Base-by-base conservation (phyloP, 257 asterid genomes). In the Jaltomata sinuosa region DNA sequence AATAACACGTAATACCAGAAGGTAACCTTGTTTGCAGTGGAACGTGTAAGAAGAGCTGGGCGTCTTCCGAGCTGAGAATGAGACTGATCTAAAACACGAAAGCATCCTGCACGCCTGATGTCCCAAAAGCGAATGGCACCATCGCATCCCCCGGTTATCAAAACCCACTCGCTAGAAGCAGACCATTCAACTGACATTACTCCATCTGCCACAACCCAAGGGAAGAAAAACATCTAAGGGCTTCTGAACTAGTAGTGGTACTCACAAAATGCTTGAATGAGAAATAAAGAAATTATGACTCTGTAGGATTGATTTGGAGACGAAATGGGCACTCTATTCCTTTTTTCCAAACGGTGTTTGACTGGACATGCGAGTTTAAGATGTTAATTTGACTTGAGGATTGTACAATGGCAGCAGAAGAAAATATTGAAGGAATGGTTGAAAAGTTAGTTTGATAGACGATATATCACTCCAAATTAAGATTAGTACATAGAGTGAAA, bases 111-210 rank as follows among this genome's bases (percentile, higher is more conserved):
- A 79, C 91, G 91, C 87, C 99, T 92, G 86, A 97, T 97, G 93
- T 97, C 99, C 99, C 99, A 97, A 86, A 97, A 97, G 45, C 98
- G 98, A 88, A 97, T 93, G 45, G 98, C 99, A 82, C 99, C 99
- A 84, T 97, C 99, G 86, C 98, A 95, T 87, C 99, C 98, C 89
- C 99, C 99, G 62, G 98, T 94, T 85, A 93, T 85, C 90, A 97
- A 88, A 87, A 94, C 93, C 97, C 97, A 97, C 92, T 97, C 99
- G 68, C 95, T 93, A 72, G 99, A 97, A 68, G 92, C 92, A 87
- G 99, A 97, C 99, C 99, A 97, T 86, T 97, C 98, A 85, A 94
- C 81, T 29, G 99, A 93, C 98, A 97, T 95, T 45, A 97, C 97
- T 85, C 99, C 98, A 90, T 95, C 99, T 97, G 89, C 49, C 85